Base-by-base conservation (phyloP, 2,329 filamentous ascomycete genomes). In the Hypoxylon sp. region DNA sequence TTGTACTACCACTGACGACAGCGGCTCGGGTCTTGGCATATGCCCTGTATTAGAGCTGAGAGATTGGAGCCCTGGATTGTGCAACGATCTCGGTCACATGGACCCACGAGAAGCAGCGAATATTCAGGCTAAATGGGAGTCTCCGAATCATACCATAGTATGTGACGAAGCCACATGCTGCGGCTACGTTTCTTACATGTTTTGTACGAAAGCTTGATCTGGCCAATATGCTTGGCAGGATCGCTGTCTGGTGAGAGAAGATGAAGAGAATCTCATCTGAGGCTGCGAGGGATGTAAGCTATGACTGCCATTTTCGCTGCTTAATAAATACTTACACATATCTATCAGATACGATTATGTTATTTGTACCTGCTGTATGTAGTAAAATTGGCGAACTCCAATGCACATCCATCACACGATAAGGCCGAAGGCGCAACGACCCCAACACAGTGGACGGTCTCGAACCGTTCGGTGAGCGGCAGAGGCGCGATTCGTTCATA, bases 71-170 rank as follows among this genome's bases (percentile, higher is more conserved):
- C 24, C 31, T 14, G 17, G 33, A 39, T 37, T 46, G 46, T 39
- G 44, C 22, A 39, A 37, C 44, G 22, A 61, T 35, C 37, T 61
- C 47, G 19, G 24, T 19, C 33, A 11, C 39, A 39, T 19, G 55
- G 48, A n/a, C 70, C 66, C 63, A 58, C 70, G 39, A 60, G 52
- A 63, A 46, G 29, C 24, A 5, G 17, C 31, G 47, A 22, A 22
- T 26, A 3, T 71, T 73, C 53, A 71, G 71, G 70, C 70, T 72
- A 74, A 75, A 71, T 62, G 46, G 35, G 26, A 44, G 9, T 17
- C 26, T 13, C 24, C 35, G 55, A 44, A 42, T 35, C 44, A 46
- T 55, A 56, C 56, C 44, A 33, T 50, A 35, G 60, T 53, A 61
- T 48, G 50, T 29, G 62, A 56, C 17, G 26, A 48, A 52, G 42